Conservation (phyloP, 495 filamentous ascomycete species). For the Trypethelium eluteriae region DNA sequence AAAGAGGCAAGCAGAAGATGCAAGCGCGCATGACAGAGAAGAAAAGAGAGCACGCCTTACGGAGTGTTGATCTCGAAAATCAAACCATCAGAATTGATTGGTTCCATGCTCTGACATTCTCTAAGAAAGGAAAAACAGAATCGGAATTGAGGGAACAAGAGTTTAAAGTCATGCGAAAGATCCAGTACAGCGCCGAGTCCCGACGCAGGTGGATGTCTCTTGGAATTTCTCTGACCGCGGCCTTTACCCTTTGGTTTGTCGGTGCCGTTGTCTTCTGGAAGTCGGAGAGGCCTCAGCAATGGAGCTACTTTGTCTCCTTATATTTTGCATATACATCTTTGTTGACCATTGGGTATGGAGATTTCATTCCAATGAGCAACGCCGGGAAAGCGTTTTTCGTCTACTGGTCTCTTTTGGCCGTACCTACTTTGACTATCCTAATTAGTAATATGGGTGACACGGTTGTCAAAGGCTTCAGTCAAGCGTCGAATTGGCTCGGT, state of each 20-base stretch:
- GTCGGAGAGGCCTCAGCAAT: slow-evolving; percentile 49
- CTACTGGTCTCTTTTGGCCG: slow-evolving; percentile 77
- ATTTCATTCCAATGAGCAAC: slow-evolving; percentile 61
- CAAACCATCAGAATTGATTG: slow-evolving; percentile 45
- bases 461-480: slow-evolving; percentile 60
- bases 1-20: slow-evolving; percentile 64
- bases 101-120: slow-evolving; percentile 34
- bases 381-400: slow-evolving; percentile 77
- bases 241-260: slow-evolving; percentile 68
- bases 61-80: slow-evolving; percentile 43
- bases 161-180: slow-evolving; percentile 75
- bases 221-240: slow-evolving; percentile 52
- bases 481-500: slow-evolving; percentile 62
- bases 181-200: slow-evolving; percentile 52
- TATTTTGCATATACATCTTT: slow-evolving; percentile 77
- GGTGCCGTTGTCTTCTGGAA: slow-evolving; percentile 66
- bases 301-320: slow-evolving; percentile 73
- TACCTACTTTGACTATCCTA: slow-evolving; percentile 75
- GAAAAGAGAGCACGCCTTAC: slow-evolving; percentile 50
- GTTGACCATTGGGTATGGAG: slow-evolving; percentile 82
- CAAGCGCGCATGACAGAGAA: slow-evolving; percentile 63
- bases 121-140: slow-evolving; percentile 38
- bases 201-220: slow-evolving; percentile 61
- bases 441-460: slow-evolving; percentile 79
- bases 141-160: slow-evolving; percentile 60